Base-by-base conservation (phyloP, 345 rosid genomes). In the Litchi chinensis region DNA sequence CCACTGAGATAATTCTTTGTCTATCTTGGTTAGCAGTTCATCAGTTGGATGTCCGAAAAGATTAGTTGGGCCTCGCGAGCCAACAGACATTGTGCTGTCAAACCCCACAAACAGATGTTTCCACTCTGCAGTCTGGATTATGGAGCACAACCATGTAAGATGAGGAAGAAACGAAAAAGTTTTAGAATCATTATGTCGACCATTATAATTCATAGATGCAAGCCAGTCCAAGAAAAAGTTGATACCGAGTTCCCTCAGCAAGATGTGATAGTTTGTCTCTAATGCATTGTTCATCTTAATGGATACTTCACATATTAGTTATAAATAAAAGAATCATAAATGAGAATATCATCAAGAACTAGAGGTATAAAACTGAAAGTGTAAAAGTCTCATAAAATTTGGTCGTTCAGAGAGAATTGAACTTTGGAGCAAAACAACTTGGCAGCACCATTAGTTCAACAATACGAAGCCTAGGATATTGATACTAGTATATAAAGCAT, bases 11-110 rank as follows among this genome's bases (percentile, higher is more conserved):
- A 96, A 86, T 63, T 90, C 86, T 5, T 83, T 79, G 83, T 90
- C 97, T 5, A 94, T 79, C 75, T 87, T 84, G 64, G 80, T 78
- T 73, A 96, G 83, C 70, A 96, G 85, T 72, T 94, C 85, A 65
- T 93, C 97, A 21, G 97, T 88, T 77, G 98, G 99, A 82, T 96
- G 99, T 8, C 98, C 98, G 71, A 94, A 91, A 77, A 96, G 92
- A 87, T 94, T 94, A 37, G 98, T 96, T n/a, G 98, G 98, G 26
- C 99, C 95, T 22, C 99, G 91, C 76, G 93, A 70, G 43, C 99
- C 98, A 77, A 91, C 84, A 52, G 87, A 65, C 91, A 81, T 86
- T 9, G 98, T 88, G 83, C 93, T 96, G 78, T 96, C 99, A 84
- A 96, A 82, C 77, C 97, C 97, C 39, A 96, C 94, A 75, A 96